phyloP scores from a whole-genome alignment of 2,329 filamentous ascomycete genomes.

The Phyllosticta paracitricarpa region DNA sequence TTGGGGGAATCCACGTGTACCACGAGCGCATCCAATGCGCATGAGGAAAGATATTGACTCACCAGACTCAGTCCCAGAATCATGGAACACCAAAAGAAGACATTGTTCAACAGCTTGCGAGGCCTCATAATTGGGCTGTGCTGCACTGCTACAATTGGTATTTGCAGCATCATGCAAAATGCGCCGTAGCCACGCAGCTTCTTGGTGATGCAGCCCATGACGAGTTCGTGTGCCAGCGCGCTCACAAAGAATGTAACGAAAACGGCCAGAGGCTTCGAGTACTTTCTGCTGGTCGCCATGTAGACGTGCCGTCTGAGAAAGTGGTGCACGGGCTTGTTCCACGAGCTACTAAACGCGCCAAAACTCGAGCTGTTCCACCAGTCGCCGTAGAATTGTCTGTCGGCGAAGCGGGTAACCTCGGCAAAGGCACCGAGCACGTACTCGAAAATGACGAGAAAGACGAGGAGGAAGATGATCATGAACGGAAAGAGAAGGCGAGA shows the following conservation, averaged over 20 bases:
- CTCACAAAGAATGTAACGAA: conserved; percentile 86
- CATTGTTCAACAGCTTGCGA: conserved; percentile 43
- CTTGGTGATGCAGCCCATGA: conserved; percentile 97
- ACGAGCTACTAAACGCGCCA: conserved; percentile 93
- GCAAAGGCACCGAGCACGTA: conserved; percentile 91
- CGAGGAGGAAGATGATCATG: conserved; percentile 88
- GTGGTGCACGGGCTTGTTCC: conserved; percentile 96
- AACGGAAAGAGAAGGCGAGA: conserved; percentile 91
- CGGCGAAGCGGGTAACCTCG: conserved; percentile 84
- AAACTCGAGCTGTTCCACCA: conserved; percentile 63
- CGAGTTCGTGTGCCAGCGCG: conserved; percentile 82
- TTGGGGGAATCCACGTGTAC: neutral
- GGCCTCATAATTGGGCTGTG: conserved; percentile 40
- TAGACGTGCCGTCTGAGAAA: conserved; percentile 95
- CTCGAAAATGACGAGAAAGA: conserved; percentile 97
- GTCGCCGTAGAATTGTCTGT: conserved; percentile 82
- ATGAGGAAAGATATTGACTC: conserved; percentile 24
- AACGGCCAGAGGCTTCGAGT: conserved; percentile 69
- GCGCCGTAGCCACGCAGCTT: conserved; percentile 94
- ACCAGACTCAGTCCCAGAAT: conserved; percentile 75
- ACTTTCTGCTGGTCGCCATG: conserved; percentile 64
- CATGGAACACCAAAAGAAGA: conserved; percentile 88
- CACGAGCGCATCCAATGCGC: neutral
- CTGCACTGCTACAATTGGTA: conserved; percentile 90
- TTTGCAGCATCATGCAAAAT: conserved; percentile 88